A percentile compares a stretch with the other conserved stretches of the same genome.
These are phyloP conservation scores for Lactifluus piperatus DNA, from an alignment of 768 basidiomycete genomes.

Conservation along the genomic window DNA sequence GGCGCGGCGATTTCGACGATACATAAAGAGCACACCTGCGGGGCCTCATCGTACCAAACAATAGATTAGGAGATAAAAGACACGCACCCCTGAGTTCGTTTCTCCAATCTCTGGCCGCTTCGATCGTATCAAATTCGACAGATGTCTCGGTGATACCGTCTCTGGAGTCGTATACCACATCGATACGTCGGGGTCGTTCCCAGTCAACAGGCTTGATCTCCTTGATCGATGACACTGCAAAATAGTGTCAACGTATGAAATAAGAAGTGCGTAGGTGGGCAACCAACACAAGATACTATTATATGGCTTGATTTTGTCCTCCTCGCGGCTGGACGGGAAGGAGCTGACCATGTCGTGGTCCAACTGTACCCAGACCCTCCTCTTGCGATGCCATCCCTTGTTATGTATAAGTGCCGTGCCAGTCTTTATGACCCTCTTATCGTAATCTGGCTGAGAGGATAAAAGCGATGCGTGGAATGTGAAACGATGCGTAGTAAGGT, in stretches of 20 bases:
- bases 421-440: slow-evolving; percentile 35
- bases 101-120: slow-evolving; percentile 42
- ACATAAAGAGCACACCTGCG: slow-evolving; percentile 38
- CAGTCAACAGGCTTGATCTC: slow-evolving; percentile 38
- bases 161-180: slow-evolving; percentile 29
- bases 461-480: slow-evolving; percentile 58
- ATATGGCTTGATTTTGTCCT: slow-evolving; percentile 46
- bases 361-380: slow-evolving; percentile 54
- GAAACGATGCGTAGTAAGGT: slow-evolving; percentile 56
- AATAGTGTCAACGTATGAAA: neutral
- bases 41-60: neutral
- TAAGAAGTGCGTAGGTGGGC: neutral
- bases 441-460: slow-evolving; percentile 32
- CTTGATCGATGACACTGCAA: slow-evolving; percentile 41
- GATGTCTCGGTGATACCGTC: slow-evolving; percentile 23
- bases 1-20: slow-evolving; percentile 36
- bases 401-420: slow-evolving; percentile 43
- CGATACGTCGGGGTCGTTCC: slow-evolving; percentile 36
- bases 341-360: slow-evolving; percentile 51
- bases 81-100: slow-evolving; percentile 37
- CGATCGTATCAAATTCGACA: slow-evolving; percentile 51
- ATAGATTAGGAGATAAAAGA: neutral
- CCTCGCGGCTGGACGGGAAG: slow-evolving; percentile 46
- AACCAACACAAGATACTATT: slow-evolving; percentile 43
- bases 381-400: slow-evolving; percentile 36